These are phyloP conservation scores for Halophytophthora batemanensis DNA, from an alignment of 352 stramenopile species.

Conservation along the genomic window DNA sequence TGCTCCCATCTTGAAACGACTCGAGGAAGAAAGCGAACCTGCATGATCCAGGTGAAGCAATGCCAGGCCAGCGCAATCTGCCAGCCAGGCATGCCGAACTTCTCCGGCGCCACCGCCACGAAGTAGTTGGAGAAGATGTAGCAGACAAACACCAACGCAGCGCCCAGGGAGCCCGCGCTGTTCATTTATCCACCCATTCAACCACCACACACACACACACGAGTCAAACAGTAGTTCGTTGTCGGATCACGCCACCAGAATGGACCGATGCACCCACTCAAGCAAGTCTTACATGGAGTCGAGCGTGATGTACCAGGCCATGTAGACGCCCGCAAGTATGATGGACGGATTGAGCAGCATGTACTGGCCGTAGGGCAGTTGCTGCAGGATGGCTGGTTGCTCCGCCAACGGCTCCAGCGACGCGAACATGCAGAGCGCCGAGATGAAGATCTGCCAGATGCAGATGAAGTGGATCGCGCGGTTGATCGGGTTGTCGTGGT, in stretches of 20 bases:
- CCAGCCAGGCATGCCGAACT: constrained; percentile 44
- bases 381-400: constrained; percentile 17
- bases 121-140: constrained; percentile 68
- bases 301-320: constrained; percentile 75
- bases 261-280: neutral
- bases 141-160: constrained; percentile 41
- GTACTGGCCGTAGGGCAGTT: constrained; percentile 40
- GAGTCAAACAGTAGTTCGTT: neutral
- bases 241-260: neutral
- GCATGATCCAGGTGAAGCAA: constrained; percentile 62
- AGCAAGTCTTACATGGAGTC: constrained; percentile 38
- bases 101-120: constrained; percentile 24
- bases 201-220: neutral
- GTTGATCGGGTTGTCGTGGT: constrained; percentile 83
- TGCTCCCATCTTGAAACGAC: neutral
- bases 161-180: constrained; percentile 50
- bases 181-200: neutral
- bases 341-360: constrained; percentile 63
- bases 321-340: constrained; percentile 56
- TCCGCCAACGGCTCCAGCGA: constrained; percentile 32
- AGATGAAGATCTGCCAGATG: constrained; percentile 86
- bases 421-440: constrained; percentile 61
- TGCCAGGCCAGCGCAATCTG: constrained; percentile 56
- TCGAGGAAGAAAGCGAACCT: constrained; percentile 2
- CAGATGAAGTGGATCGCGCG: constrained; percentile 78